Evolutionary conservation across 805 yeast genomes (phyloP).

Genomic region (Zygosaccharomyces rouxii): DNA sequence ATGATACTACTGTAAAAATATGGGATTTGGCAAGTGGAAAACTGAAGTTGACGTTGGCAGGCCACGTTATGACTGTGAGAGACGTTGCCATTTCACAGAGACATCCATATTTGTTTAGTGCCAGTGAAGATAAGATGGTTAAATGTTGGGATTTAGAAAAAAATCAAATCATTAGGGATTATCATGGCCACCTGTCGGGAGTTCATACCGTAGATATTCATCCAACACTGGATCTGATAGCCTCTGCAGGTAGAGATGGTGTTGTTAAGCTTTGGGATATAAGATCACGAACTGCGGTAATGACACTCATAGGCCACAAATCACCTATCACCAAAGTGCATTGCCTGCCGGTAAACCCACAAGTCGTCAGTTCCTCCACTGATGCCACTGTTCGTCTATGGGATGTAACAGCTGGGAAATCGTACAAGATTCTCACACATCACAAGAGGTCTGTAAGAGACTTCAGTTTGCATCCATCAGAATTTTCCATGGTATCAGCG

Average conservation of each 20-base stretch:
- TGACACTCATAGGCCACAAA: constrained; percentile 78
- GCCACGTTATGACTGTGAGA: constrained; percentile 87
- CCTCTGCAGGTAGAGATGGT: constrained; percentile 86
- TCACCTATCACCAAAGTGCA: constrained; percentile 66
- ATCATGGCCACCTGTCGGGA: constrained; percentile 92
- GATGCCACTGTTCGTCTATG: constrained; percentile 85
- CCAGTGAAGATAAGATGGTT: constrained; percentile 89
- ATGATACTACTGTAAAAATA: constrained; percentile 81
- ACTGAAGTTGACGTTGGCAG: constrained; percentile 73
- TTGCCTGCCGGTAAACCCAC: constrained; percentile 75
- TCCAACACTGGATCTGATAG: constrained; percentile 76
- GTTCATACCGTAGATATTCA: constrained; percentile 80
- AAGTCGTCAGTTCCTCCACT: constrained; percentile 73
- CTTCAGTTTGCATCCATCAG: constrained; percentile 62
- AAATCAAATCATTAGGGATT: constrained; percentile 75
- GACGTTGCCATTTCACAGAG: constrained; percentile 66
- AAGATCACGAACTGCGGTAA: constrained; percentile 67
- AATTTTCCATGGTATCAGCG: constrained; percentile 71
- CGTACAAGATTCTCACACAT: constrained; percentile 70
- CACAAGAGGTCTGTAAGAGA: constrained; percentile 80
- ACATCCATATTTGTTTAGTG: constrained; percentile 85
- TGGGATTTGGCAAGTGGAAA: constrained; percentile 82
- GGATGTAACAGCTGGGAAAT: constrained; percentile 77
- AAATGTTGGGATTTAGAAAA: constrained; percentile 95
- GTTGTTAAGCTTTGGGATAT: constrained; percentile 92